A percentile compares a stretch with the other conserved stretches of the same genome.
phyloP scores from a whole-genome alignment of 352 stramenopile species.

The Phytopythium chamaehyphon region DNA sequence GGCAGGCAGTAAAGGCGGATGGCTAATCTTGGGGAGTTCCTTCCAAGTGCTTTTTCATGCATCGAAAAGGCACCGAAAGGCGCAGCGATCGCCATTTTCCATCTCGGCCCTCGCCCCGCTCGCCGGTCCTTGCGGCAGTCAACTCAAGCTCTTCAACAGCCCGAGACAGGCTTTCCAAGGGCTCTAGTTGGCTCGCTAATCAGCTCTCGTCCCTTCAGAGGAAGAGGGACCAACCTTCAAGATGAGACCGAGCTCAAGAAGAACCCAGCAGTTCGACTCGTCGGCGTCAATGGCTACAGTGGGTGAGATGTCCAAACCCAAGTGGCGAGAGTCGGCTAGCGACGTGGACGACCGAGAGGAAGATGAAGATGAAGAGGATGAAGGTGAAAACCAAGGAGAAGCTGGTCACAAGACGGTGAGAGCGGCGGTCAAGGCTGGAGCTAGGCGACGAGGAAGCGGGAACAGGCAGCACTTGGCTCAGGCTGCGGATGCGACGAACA shows the following conservation, averaged over 20 bases:
- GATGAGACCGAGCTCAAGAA: neutral
- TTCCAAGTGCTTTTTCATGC: too few relatives aligned
- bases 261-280: conserved; percentile 2
- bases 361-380: neutral
- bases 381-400: neutral
- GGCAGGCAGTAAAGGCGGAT: too few relatives aligned
- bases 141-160: too few relatives aligned
- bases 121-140: too few relatives aligned
- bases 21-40: too few relatives aligned
- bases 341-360: conserved; percentile 7
- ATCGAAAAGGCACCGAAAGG: conserved; percentile 4
- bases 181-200: too few relatives aligned
- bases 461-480: neutral
- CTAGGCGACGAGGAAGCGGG: neutral
- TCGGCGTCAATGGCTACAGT: neutral
- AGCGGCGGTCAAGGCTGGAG: conserved; percentile 1
- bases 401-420: neutral
- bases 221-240: conserved; percentile 9
- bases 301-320: neutral
- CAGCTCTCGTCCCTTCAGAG: conserved; percentile 1
- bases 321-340: conserved; percentile 3
- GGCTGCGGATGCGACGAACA: neutral
- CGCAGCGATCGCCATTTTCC: neutral
- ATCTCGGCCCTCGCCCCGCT: neutral
- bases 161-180: too few relatives aligned